Conservation (phyloP, 2,329 filamentous ascomycete genomes). For the Pseudogymnoascus destructans region DNA sequence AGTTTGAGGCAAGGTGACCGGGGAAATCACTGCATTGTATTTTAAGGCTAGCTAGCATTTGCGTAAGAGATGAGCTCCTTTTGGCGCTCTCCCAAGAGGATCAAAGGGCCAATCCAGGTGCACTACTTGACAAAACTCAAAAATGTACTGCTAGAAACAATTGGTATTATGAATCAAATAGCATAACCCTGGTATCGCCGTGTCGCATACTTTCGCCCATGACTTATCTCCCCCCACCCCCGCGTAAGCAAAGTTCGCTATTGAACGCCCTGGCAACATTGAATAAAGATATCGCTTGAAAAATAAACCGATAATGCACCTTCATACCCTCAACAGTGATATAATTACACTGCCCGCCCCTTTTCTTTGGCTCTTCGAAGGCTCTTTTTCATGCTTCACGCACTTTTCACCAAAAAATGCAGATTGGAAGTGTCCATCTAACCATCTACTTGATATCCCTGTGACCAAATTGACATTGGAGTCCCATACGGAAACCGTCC, state of each 20-base stretch:
- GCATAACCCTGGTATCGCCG: neutral
- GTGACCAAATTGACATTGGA: neutral
- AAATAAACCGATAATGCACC: neutral
- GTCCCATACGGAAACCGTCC: neutral
- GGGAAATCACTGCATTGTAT: constrained; percentile 5
- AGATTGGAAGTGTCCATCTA: neutral
- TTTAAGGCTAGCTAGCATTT: neutral
- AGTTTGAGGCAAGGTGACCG: constrained; percentile 11
- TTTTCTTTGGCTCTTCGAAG: too few species aligned
- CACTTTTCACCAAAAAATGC: neutral
- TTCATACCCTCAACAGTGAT: neutral
- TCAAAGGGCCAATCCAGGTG: constrained; percentile 16
- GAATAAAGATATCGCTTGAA: neutral
- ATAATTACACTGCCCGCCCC: too few species aligned
- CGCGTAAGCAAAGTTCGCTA: neutral
- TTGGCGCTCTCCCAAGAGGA: constrained; percentile 13
- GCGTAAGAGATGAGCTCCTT: neutral
- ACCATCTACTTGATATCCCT: neutral
- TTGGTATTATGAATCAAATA: neutral
- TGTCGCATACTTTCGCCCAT: neutral
- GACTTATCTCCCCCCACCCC: neutral
- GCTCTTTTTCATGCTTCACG: neutral
- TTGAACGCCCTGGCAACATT: neutral
- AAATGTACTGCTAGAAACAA: neutral
- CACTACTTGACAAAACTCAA: constrained; percentile 18